Conservation (phyloP, 495 filamentous ascomycete species). For the Aspergillus cavernicola region DNA sequence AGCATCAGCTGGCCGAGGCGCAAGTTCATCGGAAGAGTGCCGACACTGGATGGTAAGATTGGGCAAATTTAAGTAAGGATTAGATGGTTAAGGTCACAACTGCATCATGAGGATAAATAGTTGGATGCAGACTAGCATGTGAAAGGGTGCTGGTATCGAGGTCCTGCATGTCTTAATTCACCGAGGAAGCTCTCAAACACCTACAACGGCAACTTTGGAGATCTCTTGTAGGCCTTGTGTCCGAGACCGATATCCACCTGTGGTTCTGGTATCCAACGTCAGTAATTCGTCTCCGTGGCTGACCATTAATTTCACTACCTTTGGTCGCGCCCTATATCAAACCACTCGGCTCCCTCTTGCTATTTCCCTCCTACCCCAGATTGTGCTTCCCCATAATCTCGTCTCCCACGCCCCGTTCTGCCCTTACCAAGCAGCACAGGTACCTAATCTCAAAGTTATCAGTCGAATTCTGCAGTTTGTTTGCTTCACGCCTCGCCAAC, state of each 20-base stretch:
- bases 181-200: constrained; percentile 3
- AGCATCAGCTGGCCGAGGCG: constrained; percentile 15
- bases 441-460: not conserved
- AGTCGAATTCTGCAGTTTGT: not conserved
- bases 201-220: not conserved
- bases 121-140: too few relatives aligned
- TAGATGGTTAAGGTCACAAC: not conserved
- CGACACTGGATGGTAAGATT: not conserved
- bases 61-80: not conserved
- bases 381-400: constrained; percentile 1
- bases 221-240: constrained; percentile 10
- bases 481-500: constrained; percentile 23
- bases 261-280: not conserved
- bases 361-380: constrained; percentile 6
- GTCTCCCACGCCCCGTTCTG: not conserved
- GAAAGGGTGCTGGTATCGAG: not conserved
- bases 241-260: constrained; percentile 11
- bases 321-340: not conserved
- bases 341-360: constrained; percentile 5
- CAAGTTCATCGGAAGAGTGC: constrained; percentile 3
- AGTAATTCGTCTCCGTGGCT: not conserved
- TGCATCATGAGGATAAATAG: too few relatives aligned
- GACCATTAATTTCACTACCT: not conserved
- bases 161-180: not conserved
- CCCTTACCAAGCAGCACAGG: not conserved